Conservation (phyloP, 2,329 filamentous ascomycete species). For the Fusarium sp. region DNA sequence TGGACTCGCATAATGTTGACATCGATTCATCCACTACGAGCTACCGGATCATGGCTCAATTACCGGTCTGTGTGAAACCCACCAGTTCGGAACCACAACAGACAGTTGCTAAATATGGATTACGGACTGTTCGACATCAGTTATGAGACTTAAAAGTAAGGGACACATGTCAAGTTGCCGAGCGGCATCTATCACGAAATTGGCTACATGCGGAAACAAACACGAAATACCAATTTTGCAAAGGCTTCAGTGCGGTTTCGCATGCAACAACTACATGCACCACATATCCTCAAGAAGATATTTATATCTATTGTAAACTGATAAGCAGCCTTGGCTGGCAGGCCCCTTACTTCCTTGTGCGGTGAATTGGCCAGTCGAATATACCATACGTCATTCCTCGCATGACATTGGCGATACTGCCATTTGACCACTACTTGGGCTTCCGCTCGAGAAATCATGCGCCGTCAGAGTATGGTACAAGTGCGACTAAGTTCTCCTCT, state of each 20-base stretch:
- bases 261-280: conserved; percentile 17
- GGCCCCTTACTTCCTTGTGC: background rate
- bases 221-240: conserved; percentile 21
- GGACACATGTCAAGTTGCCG: conserved; percentile 28
- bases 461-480: conserved; percentile 8
- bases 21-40: background rate
- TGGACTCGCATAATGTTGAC: conserved; percentile 1
- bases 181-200: conserved; percentile 12
- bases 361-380: background rate
- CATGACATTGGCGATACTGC: conserved; percentile 10
- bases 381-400: conserved; percentile 6
- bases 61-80: conserved; percentile 23
- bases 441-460: conserved; percentile 10
- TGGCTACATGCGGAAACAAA: conserved; percentile 15
- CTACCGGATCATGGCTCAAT: conserved; percentile 9
- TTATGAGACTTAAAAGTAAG: conserved; percentile 1
- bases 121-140: conserved; percentile 2
- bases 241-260: conserved; percentile 14
- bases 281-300: conserved; percentile 1
- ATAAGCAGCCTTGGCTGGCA: background rate
- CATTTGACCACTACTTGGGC: conserved; percentile 4
- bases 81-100: conserved; percentile 12
- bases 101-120: conserved; percentile 27
- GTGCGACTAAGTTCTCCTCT: conserved; percentile 18
- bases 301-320: conserved; percentile 10